These are phyloP conservation scores for Pleurotus giganteus DNA, from an alignment of 768 basidiomycete species.

Conservation along the genomic window DNA sequence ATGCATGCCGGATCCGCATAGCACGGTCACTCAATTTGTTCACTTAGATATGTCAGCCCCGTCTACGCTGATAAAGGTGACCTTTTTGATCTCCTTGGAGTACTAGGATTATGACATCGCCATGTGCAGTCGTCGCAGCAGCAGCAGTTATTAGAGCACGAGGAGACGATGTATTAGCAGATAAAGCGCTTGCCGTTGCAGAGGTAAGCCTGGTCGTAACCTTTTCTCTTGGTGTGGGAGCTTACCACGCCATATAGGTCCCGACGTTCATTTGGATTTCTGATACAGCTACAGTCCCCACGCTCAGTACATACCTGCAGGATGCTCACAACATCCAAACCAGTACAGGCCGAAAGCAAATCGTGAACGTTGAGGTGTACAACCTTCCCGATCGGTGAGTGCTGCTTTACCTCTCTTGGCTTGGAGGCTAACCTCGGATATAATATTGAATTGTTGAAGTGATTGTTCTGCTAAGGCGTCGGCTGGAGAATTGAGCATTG, in stretches of 20 bases:
- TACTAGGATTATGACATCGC: not conserved
- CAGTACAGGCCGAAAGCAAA: conserved; percentile 16
- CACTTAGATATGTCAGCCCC: conserved; percentile 2
- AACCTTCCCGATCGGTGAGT: conserved; percentile 26
- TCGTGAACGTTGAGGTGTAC: conserved; percentile 31
- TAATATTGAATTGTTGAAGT: not conserved
- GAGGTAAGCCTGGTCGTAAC: not conserved
- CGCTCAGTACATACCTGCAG: not conserved
- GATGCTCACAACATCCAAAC: conserved; percentile 6
- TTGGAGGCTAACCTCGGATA: not conserved
- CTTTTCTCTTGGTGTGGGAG: too few relatives aligned
- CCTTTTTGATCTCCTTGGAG: not conserved
- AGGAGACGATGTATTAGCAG: not conserved
- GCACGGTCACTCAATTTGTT: not conserved
- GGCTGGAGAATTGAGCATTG: conserved; percentile 27
- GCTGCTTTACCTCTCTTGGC: too few relatives aligned
- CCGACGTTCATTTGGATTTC: conserved; percentile 22
- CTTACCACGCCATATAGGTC: not conserved
- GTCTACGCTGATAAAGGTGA: conserved; percentile 3
- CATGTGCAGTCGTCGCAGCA: not conserved
- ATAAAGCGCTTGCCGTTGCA: conserved; percentile 6
- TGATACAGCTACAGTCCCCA: conserved; percentile 9
- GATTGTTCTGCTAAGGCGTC: conserved; percentile 33
- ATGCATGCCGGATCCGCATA: not conserved
- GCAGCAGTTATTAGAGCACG: not conserved